Conservation (phyloP, 2,329 filamentous ascomycete genomes). For the Exophiala dermatitidis region DNA sequence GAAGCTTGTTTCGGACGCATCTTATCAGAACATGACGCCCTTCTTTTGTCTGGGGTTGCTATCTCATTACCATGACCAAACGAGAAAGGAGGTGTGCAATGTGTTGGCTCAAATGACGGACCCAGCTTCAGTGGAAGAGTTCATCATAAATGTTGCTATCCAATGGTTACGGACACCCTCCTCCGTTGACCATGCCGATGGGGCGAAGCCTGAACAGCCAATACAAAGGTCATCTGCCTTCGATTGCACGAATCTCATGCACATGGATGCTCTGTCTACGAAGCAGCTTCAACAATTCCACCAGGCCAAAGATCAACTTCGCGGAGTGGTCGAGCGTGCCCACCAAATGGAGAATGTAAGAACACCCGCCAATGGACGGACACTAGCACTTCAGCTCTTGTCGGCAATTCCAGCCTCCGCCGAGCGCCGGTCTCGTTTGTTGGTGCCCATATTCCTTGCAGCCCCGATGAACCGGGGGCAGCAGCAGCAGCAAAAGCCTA, state of each 20-base stretch:
- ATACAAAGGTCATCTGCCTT: slow-evolving; percentile 51
- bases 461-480: slow-evolving; percentile 45
- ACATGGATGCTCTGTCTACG: slow-evolving; percentile 48
- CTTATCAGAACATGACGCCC: slow-evolving; percentile 66
- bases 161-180: slow-evolving; percentile 56
- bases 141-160: slow-evolving; percentile 65
- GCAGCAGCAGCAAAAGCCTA: slow-evolving; percentile 9
- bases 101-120: slow-evolving; percentile 69
- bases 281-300: slow-evolving; percentile 49
- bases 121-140: slow-evolving; percentile 62
- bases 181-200: not conserved
- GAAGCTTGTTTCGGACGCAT: slow-evolving; percentile 51
- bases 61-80: slow-evolving; percentile 72
- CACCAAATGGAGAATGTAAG: slow-evolving; percentile 13
- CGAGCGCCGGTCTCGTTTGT: slow-evolving; percentile 74
- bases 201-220: not conserved
- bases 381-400: slow-evolving; percentile 73
- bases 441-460: slow-evolving; percentile 78
- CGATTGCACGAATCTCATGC: slow-evolving; percentile 69
- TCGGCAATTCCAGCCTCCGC: slow-evolving; percentile 66
- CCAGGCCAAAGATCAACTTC: slow-evolving; percentile 52
- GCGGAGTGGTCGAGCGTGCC: slow-evolving; percentile 52
- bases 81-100: slow-evolving; percentile 78
- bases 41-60: slow-evolving; percentile 83
- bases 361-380: slow-evolving; percentile 49